Conservation (phyloP, 257 asterid species). For the Scutellaria baicalensis region DNA sequence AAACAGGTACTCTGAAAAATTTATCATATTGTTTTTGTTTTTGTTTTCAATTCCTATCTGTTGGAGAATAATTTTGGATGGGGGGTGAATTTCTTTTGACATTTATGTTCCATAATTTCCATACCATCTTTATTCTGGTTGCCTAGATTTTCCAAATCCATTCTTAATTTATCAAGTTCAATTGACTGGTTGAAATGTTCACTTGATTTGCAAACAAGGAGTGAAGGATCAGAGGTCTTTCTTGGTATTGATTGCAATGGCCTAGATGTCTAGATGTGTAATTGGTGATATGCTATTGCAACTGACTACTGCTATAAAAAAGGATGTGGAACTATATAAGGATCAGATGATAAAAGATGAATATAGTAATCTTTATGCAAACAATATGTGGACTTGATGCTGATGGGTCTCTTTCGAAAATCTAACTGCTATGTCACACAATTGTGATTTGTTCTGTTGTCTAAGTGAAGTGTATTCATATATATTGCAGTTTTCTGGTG, state of each 20-base stretch:
- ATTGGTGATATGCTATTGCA: background rate
- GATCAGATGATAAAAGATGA: background rate
- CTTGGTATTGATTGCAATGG: background rate
- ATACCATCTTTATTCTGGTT: background rate
- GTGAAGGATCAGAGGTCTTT: background rate
- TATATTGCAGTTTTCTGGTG: slow-evolving; percentile 58
- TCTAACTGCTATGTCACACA: background rate
- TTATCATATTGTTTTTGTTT: background rate
- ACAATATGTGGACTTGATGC: background rate
- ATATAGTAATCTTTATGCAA: background rate
- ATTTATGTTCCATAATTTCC: background rate
- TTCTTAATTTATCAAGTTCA: background rate
- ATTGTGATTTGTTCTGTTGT: background rate
- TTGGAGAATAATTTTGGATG: background rate
- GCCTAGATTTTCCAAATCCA: background rate
- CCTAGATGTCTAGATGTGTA: background rate
- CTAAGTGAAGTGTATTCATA: slow-evolving; percentile 9
- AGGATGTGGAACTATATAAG: background rate
- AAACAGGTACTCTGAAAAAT: slow-evolving; percentile 48
- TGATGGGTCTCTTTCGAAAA: background rate
- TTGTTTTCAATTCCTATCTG: background rate
- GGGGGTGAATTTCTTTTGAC: background rate
- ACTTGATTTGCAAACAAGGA: background rate
- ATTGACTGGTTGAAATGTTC: background rate
- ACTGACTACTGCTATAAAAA: background rate